Evolutionary conservation across 257 asterid species (phyloP).

Genomic region (Penstemon newberryi): DNA sequence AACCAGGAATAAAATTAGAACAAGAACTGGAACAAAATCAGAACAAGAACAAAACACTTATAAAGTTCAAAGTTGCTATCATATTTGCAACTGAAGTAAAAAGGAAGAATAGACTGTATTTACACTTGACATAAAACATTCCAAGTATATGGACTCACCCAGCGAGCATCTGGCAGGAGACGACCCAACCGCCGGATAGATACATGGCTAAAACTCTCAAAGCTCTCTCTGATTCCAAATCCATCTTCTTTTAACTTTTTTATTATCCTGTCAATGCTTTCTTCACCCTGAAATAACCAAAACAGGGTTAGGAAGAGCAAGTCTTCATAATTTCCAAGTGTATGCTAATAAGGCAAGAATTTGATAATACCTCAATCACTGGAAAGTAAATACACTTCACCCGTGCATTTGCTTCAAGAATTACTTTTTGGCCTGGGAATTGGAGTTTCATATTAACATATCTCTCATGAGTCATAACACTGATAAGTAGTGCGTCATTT

Average conservation of each 20-base stretch:
- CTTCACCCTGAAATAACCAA: constrained; percentile 60
- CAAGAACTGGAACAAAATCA: neutral
- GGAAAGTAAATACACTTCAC: constrained; percentile 76
- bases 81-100: neutral
- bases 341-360: constrained; percentile 19
- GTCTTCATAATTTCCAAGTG: constrained; percentile 10
- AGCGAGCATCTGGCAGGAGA: constrained; percentile 80
- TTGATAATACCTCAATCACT: constrained; percentile 40
- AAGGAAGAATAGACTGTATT: neutral
- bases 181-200: constrained; percentile 82
- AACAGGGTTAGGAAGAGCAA: constrained; percentile 18
- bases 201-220: constrained; percentile 58
- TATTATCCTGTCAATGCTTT: constrained; percentile 51
- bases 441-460: constrained; percentile 23
- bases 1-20: neutral
- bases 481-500: neutral
- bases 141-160: constrained; percentile 47
- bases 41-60: neutral
- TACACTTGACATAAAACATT: constrained; percentile 18
- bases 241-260: constrained; percentile 45
- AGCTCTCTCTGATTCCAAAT: constrained; percentile 50
- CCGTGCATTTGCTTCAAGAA: constrained; percentile 66
- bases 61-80: neutral
- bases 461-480: constrained; percentile 13
- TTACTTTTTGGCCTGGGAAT: constrained; percentile 38